Evolutionary conservation across 345 rosid genomes (phyloP).

Genomic region (Laguncularia racemosa): DNA sequence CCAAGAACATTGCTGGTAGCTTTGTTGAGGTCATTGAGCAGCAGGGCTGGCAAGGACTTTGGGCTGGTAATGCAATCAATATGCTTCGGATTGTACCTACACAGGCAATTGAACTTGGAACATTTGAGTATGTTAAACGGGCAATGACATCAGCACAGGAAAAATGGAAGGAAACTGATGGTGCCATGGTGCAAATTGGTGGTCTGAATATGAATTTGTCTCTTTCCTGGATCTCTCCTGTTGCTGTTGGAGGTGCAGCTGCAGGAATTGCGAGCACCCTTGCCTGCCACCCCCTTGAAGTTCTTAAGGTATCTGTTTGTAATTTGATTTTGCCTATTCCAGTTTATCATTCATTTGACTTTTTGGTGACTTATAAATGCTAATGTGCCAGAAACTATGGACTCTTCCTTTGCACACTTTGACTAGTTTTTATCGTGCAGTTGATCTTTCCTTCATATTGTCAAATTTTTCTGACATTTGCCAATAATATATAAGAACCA

Average conservation of each 20-base stretch:
- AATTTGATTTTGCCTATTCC: neutral
- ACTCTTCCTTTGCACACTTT: too few species aligned
- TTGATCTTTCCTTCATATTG: neutral
- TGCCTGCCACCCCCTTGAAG: slow-evolving; percentile 97
- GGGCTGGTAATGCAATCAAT: slow-evolving; percentile 97
- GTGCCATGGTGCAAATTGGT: slow-evolving; percentile 60
- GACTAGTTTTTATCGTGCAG: too few species aligned
- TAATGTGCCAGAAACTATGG: too few species aligned
- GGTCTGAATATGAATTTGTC: slow-evolving; percentile 46
- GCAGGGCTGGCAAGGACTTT: slow-evolving; percentile 96
- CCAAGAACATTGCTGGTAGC: slow-evolving; percentile 81
- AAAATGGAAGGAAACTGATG: slow-evolving; percentile 46
- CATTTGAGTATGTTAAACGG: slow-evolving; percentile 91
- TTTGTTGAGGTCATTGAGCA: slow-evolving; percentile 76
- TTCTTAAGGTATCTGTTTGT: slow-evolving; percentile 63
- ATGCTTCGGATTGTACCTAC: slow-evolving; percentile 93
- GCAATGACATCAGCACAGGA: slow-evolving; percentile 62
- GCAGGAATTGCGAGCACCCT: slow-evolving; percentile 91
- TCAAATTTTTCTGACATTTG: too few species aligned
- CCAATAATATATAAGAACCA: too few species aligned
- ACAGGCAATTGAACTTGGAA: slow-evolving; percentile 92
- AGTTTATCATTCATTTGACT: neutral
- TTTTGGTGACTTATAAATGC: too few species aligned
- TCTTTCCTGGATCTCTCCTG: slow-evolving; percentile 83
- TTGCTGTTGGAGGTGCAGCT: slow-evolving; percentile 95